Base-by-base conservation (phyloP, 2,329 filamentous ascomycete genomes). In the Akanthomyces dipterigenus region DNA sequence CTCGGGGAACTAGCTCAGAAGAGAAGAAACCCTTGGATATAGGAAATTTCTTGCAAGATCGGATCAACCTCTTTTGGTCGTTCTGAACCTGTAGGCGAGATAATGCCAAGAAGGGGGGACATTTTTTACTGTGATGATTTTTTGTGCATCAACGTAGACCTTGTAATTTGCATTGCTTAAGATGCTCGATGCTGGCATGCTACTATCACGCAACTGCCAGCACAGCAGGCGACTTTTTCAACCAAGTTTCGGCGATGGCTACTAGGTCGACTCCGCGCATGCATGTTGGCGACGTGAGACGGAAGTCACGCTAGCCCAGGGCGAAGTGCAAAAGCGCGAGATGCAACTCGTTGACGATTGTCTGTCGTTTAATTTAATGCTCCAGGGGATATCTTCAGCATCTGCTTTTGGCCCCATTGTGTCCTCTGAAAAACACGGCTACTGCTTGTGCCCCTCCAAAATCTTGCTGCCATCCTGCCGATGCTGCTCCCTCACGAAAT, bases 21-120 rank as follows among this genome's bases (percentile, higher is more conserved):
- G 81, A 85, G 72, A 65, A 77, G 58, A 81, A 73, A 75, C 78
- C 82, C 82, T 81, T 81, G 80, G 73, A 77, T 77, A 83, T 85
- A 85, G 82, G 83, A 85, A 86, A 81, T 84, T 78, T 84, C 72
- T 73, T 80, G 78, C 72, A 73, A 71, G 65, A 60, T 61, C 71
- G 73, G 73, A 73, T 73, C 69, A 67, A 69, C 65, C 72, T 63
- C 63, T 20, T 55, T 9, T 12, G 18, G 38, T 53, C 60, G 53
- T 20, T 46, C 40, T 22, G 53, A 55, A 26, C 63, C 75, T 69
- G 74, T 75, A 80, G 80, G 77, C 78, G 77, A 77, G 73, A 78
- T 76, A 77, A 83, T 82, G 83, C 82, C 81, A 82, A 83, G 78
- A 80, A 83, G 79, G 76, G 81, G 82, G 82, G 78, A 83, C 76